phyloP scores from a whole-genome alignment of 192 early-diverging fungal species.

The Funneliformis geosporum region DNA sequence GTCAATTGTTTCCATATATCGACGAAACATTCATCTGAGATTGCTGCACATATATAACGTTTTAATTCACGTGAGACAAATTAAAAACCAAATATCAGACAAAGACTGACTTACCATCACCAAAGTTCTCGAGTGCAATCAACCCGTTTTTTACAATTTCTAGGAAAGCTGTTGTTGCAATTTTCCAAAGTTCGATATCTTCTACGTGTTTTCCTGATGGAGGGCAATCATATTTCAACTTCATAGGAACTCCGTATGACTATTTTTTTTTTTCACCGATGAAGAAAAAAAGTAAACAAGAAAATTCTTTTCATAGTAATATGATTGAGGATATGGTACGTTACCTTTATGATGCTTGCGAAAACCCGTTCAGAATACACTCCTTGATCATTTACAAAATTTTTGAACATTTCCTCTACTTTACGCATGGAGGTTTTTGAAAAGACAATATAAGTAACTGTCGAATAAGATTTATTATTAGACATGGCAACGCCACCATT shows the following conservation, averaged over 20 bases:
- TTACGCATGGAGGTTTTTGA: conserved; percentile 62
- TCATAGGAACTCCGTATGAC: conserved; percentile 71
- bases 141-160: conserved; percentile 59
- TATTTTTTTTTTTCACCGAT: conserved; percentile 23
- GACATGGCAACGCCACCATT: neutral
- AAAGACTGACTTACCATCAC: conserved; percentile 34
- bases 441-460: conserved; percentile 75
- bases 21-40: conserved; percentile 53
- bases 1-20: conserved; percentile 56
- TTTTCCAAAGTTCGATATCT: conserved; percentile 73
- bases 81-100: conserved; percentile 12
- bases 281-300: neutral
- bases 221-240: conserved; percentile 75
- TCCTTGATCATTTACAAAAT: conserved; percentile 45
- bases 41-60: conserved; percentile 37
- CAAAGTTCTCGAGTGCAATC: conserved; percentile 42
- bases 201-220: conserved; percentile 65
- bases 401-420: conserved; percentile 58
- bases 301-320: neutral
- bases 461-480: conserved; percentile 34
- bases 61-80: neutral
- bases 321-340: neutral
- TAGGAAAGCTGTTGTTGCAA: conserved; percentile 61
- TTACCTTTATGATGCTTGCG: conserved; percentile 52
- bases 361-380: conserved; percentile 59